Evolutionary conservation across 2,329 filamentous ascomycete species (phyloP), one percentile per base, ranked within the genome.

Genomic region (Phoma sp.): DNA sequence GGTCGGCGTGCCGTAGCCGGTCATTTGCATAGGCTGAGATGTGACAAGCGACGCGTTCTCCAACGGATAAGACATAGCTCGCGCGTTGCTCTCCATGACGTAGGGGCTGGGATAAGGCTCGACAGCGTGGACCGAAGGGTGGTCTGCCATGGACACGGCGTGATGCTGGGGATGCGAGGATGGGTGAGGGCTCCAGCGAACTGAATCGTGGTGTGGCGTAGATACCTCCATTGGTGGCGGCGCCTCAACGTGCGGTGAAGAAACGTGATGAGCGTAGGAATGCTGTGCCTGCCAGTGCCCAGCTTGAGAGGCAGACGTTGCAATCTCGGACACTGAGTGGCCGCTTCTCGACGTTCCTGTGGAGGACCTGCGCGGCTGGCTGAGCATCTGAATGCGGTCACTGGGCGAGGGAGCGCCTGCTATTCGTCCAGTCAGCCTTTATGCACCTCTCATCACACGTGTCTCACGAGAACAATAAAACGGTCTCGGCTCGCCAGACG

Each of bases 21-120:
- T 67, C 69, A 74, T 74, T 32, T 71, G 63, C 70, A 74, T 74
- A 33, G 71, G 68, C 58, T 71, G 71, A 6, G 70, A 74, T 32
- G 70, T 71, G 54, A 73, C 73, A 24, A 76, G 65, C 39, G 72
- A 58, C 2, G 70, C 58, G 44, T 68, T 74, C 54, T 77, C 74
- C n/a, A 74, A 54, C 15, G 74, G 74, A 50, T 76, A 77, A 6
- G 74, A 75, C 66, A 77, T 72, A 41, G 74, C 67, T 51, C 74
- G 69, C 21, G 71, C 59, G 50, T 72, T 76, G 51, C 67, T 67
- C 48, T 77, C 75, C 62, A 76, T 58, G 15, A 70, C 64, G 55
- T 77, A 77, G 9, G 72, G 65, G 50, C 68, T 74, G 12, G 73
- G 68, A 33, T 74, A 75, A 35, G 64, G 60, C 36, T 74, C 70